Evolutionary conservation across 495 filamentous ascomycete genomes (phyloP).

Genomic region (Monascus purpureus): DNA sequence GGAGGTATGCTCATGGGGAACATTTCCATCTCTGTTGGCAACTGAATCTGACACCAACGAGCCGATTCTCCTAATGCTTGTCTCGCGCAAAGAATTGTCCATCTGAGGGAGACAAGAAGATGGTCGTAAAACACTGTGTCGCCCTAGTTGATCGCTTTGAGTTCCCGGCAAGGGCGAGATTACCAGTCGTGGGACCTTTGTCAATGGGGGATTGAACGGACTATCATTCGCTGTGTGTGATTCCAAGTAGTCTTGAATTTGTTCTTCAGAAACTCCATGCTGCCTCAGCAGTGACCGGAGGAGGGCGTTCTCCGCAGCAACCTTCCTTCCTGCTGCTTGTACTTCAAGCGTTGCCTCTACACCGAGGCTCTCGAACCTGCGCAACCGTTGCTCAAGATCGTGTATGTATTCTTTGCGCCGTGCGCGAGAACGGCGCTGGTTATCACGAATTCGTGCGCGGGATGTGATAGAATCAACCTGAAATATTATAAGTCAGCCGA

Average conservation of each 20-base stretch:
- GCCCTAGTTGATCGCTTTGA: not conserved
- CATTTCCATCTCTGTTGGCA: not conserved
- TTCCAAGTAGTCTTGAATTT: conserved; percentile 6
- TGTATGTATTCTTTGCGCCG: conserved; percentile 55
- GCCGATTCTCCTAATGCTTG: not conserved
- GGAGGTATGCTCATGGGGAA: not conserved
- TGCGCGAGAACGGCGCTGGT: conserved; percentile 59
- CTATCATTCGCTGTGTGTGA: conserved; percentile 3
- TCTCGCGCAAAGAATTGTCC: too few relatives aligned
- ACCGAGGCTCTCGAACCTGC: conserved; percentile 40
- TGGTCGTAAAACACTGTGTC: too few relatives aligned
- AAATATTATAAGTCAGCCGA: not conserved
- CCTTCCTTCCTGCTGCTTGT: conserved; percentile 46
- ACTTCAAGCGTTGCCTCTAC: conserved; percentile 46
- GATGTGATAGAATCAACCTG: not conserved
- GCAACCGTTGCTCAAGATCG: conserved; percentile 45
- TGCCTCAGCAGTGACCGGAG: conserved; percentile 34
- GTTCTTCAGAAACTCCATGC: conserved; percentile 5
- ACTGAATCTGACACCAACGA: not conserved
- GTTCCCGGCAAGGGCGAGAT: not conserved
- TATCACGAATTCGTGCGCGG: conserved; percentile 34
- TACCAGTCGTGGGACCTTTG: not conserved
- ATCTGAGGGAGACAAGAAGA: too few relatives aligned
- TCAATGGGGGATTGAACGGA: not conserved
- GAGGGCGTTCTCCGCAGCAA: conserved; percentile 48